These are phyloP conservation scores for Penicillium polonicum DNA, from an alignment of 2,329 filamentous ascomycete genomes.

Conservation along the genomic window DNA sequence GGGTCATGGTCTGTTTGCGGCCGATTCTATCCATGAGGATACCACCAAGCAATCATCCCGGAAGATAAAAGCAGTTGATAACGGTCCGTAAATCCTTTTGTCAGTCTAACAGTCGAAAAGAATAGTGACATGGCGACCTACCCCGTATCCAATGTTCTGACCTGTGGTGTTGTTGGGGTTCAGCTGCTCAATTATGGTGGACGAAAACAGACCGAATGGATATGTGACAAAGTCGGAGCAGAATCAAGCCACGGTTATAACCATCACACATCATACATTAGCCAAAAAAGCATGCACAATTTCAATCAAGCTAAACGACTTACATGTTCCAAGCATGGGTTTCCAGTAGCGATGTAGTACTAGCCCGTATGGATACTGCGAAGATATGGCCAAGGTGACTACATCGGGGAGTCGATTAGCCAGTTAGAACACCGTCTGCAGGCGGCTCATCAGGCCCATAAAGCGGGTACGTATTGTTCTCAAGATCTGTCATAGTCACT, in stretches of 20 bases:
- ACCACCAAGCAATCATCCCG: conserved; percentile 50
- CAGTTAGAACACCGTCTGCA: conserved; percentile 38
- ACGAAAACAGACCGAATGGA: conserved; percentile 57
- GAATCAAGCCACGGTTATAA: conserved; percentile 50
- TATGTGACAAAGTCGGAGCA: conserved; percentile 56
- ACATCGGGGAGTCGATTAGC: conserved; percentile 37
- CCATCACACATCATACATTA: not conserved
- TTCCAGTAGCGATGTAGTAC: conserved; percentile 52
- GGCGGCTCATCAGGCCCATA: conserved; percentile 32
- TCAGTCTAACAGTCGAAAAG: not conserved
- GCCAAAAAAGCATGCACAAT: not conserved
- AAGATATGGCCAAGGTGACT: conserved; percentile 34
- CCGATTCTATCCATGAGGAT: conserved; percentile 52
- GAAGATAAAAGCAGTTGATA: conserved; percentile 54
- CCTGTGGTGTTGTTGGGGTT: conserved; percentile 45
- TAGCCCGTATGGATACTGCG: conserved; percentile 49
- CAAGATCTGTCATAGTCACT: not conserved
- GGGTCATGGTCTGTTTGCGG: conserved; percentile 50
- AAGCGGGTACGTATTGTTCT: conserved; percentile 19
- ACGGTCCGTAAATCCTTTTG: conserved; percentile 39
- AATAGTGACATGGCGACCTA: conserved; percentile 4
- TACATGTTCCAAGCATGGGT: conserved; percentile 48
- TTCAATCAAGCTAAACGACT: not conserved
- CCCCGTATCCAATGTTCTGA: conserved; percentile 29
- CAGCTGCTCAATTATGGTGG: conserved; percentile 50